phyloP scores from a whole-genome alignment of 1,284 basidiomycete species.

The Phlebopus sp. region DNA sequence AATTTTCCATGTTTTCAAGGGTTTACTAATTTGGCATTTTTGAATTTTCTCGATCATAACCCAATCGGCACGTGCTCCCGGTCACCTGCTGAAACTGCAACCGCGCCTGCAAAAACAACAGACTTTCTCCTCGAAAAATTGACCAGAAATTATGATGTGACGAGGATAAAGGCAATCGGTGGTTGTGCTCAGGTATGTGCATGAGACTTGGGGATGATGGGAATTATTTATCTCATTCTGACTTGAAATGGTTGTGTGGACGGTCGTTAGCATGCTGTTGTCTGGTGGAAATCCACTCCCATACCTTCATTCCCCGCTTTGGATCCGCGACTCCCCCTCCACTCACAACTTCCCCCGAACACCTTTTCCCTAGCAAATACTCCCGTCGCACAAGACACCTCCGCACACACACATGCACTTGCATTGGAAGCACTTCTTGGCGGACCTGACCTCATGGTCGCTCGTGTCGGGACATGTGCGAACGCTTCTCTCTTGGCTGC shows the following conservation, averaged over 20 bases:
- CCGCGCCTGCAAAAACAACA: slow-evolving; percentile 22
- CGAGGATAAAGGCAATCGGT: slow-evolving; percentile 67
- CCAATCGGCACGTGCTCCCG: slow-evolving; percentile 26
- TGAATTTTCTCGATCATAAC: slow-evolving; percentile 32
- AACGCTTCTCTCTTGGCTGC: slow-evolving; percentile 66
- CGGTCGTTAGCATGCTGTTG: slow-evolving; percentile 60
- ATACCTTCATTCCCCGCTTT: slow-evolving; percentile 63
- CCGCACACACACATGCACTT: slow-evolving; percentile 71
- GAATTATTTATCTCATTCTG: slow-evolving; percentile 8
- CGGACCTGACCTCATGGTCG: slow-evolving; percentile 71
- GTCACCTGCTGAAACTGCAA: slow-evolving; percentile 16
- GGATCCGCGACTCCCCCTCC: slow-evolving; percentile 61
- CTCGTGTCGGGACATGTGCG: slow-evolving; percentile 67
- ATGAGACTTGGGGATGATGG: neutral
- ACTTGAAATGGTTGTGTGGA: slow-evolving; percentile 7
- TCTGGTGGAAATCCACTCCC: slow-evolving; percentile 78
- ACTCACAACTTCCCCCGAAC: slow-evolving; percentile 63
- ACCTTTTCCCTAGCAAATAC: slow-evolving; percentile 74
- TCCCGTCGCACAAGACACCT: slow-evolving; percentile 73
- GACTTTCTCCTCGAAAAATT: slow-evolving; percentile 76
- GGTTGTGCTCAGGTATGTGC: slow-evolving; percentile 65
- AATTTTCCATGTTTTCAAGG: slow-evolving; percentile 29
- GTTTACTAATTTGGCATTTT: slow-evolving; percentile 33
- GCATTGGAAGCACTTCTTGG: slow-evolving; percentile 70
- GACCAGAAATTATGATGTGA: slow-evolving; percentile 60